These are phyloP conservation scores for Ophiostoma piceae DNA, from an alignment of 2,329 filamentous ascomycete genomes.

Conservation along the genomic window DNA sequence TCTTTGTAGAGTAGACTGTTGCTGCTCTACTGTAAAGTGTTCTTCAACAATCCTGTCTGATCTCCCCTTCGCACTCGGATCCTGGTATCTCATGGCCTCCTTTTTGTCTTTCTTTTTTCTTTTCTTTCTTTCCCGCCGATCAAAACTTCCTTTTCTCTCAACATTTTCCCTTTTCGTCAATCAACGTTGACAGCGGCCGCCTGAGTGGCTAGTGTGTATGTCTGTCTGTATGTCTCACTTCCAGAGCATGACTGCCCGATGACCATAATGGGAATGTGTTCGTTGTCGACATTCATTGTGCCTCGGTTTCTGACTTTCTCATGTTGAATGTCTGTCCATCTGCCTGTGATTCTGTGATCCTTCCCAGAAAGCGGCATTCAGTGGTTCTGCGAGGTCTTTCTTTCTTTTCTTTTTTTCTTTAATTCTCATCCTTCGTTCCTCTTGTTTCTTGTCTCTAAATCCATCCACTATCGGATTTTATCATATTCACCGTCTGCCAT, in stretches of 20 bases:
- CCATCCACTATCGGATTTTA: neutral
- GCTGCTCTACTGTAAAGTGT: neutral
- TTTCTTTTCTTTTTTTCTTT: neutral
- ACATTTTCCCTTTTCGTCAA: neutral
- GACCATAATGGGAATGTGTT: neutral
- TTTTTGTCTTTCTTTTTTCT: neutral
- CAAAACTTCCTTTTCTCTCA: neutral
- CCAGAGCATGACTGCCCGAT: neutral
- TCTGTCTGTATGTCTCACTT: too few species aligned
- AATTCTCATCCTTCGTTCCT: neutral
- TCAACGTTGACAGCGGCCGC: neutral
- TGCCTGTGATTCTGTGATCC: neutral
- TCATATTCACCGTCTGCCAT: neutral
- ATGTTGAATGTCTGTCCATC: neutral
- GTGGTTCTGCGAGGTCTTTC: neutral
- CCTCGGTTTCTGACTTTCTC: neutral
- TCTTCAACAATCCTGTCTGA: constrained; percentile 1
- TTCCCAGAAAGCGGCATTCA: neutral
- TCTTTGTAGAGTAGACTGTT: neutral
- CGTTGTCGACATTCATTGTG: neutral
- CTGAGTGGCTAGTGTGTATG: neutral
- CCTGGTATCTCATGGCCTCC: neutral
- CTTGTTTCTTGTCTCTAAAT: too few species aligned
- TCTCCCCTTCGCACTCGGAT: neutral
- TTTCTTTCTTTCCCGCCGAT: neutral